Percentiles rank a stretch among this genome's conserved stretches.
phyloP scores from a whole-genome alignment of 371 early-diverging fungal genomes.

The Paraphysoderma sedebokerense region DNA sequence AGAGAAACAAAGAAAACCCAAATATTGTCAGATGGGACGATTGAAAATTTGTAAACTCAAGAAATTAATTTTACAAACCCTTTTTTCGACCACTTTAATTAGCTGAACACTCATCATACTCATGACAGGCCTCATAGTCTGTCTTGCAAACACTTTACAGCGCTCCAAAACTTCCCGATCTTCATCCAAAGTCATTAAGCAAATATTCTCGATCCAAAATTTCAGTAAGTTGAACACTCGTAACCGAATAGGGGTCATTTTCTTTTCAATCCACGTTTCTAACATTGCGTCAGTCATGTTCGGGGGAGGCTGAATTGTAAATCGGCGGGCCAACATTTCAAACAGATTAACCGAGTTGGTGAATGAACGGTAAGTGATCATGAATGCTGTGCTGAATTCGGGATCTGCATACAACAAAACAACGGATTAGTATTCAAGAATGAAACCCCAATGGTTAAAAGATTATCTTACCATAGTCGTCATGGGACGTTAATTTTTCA shows the following conservation, averaged over 20 bases:
- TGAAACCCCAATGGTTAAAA: neutral
- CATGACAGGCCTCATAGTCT: slow-evolving; percentile 30
- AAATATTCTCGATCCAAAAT: slow-evolving; percentile 76
- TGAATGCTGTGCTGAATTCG: slow-evolving; percentile 60
- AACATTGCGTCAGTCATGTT: slow-evolving; percentile 44
- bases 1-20: too few species aligned
- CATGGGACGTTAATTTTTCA: slow-evolving; percentile 76
- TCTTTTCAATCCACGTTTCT: slow-evolving; percentile 65
- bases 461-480: slow-evolving; percentile 33
- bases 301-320: slow-evolving; percentile 47
- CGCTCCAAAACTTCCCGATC: slow-evolving; percentile 38
- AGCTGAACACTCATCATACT: neutral
- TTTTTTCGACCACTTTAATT: slow-evolving; percentile 4
- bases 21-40: too few species aligned
- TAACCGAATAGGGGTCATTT: slow-evolving; percentile 64
- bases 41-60: too few species aligned
- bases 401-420: slow-evolving; percentile 29
- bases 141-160: slow-evolving; percentile 59
- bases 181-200: slow-evolving; percentile 11
- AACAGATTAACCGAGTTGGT: slow-evolving; percentile 55
- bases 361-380: slow-evolving; percentile 82
- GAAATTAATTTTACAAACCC: too few species aligned
- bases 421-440: neutral
- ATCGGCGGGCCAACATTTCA: slow-evolving; percentile 46
- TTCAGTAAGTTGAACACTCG: slow-evolving; percentile 84